Percentiles rank a stretch among this genome's conserved stretches.
Conservation (phyloP, 257 asterid species). For the Scutellaria minor region DNA sequence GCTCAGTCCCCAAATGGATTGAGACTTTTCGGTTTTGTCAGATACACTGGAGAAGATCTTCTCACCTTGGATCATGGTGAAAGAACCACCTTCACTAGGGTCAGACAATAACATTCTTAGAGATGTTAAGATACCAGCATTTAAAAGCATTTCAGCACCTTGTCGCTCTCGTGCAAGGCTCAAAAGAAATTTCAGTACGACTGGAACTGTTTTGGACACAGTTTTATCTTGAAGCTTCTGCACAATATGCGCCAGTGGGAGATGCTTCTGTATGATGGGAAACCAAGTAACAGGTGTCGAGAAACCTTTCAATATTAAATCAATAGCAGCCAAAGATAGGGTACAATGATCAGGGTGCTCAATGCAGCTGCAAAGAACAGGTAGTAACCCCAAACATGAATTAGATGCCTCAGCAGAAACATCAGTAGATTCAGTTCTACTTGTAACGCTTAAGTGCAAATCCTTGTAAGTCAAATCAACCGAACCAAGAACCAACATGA, state of each 20-base stretch:
- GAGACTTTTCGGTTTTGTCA: constrained; percentile 58
- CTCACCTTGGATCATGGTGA: constrained; percentile 52
- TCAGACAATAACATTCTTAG: constrained; percentile 59
- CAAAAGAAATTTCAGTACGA: constrained; percentile 75
- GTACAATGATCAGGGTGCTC: constrained; percentile 59
- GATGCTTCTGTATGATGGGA: constrained; percentile 73
- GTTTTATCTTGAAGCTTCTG: constrained; percentile 67
- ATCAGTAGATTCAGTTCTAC: constrained; percentile 43
- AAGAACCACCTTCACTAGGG: constrained; percentile 53
- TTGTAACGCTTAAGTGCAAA: constrained; percentile 33
- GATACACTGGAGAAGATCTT: constrained; percentile 42
- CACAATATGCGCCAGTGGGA: constrained; percentile 65
- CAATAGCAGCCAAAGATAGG: constrained; percentile 69
- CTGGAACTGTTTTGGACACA: constrained; percentile 43
- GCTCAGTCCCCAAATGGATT: constrained; percentile 86
- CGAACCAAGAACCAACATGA: constrained; percentile 69
- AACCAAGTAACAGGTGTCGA: constrained; percentile 75
- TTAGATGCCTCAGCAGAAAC: constrained; percentile 61
- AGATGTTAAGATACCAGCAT: constrained; percentile 72
- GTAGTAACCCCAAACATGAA: constrained; percentile 68
- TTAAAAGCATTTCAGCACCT: constrained; percentile 86
- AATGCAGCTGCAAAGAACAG: constrained; percentile 75
- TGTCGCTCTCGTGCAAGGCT: constrained; percentile 73
- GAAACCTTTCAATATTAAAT: constrained; percentile 67
- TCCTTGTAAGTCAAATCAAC: constrained; percentile 48